Conservation (phyloP, 148 eudicot genomes). For the Linanthus parryae region DNA sequence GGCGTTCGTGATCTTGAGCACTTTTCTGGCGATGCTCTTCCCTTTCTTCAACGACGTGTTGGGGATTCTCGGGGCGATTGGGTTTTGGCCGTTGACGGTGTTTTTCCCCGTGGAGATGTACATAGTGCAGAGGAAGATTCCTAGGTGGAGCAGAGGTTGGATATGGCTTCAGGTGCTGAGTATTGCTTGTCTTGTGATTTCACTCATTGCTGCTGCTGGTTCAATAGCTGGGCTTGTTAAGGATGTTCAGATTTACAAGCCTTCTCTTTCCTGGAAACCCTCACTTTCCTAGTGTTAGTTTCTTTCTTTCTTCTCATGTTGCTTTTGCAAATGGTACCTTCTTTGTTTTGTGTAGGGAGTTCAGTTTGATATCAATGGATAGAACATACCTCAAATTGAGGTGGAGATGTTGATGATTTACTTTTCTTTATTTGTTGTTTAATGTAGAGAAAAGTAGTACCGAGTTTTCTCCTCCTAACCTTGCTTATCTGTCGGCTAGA, state of each 20-base stretch:
- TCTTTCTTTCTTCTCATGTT: no score
- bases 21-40: slow-evolving; percentile 36
- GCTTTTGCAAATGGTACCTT: no score
- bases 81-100: slow-evolving; percentile 56
- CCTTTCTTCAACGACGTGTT: slow-evolving; percentile 52
- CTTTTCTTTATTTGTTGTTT: no score
- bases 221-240: slow-evolving; percentile 36
- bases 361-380: no score
- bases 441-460: no score
- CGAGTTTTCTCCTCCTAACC: no score
- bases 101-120: slow-evolving; percentile 50
- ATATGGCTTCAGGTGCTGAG: slow-evolving; percentile 31
- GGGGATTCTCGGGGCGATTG: slow-evolving; percentile 45
- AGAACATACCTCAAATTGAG: no score
- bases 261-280: no score
- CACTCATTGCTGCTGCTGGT: slow-evolving; percentile 40
- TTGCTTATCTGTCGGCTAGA: no score
- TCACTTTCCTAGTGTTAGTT: no score
- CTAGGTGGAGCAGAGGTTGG: slow-evolving; percentile 42
- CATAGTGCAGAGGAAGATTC: slow-evolving; percentile 34
- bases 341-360: no score
- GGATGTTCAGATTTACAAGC: slow-evolving; percentile 40
- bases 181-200: slow-evolving; percentile 31
- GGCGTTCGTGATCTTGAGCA: slow-evolving; percentile 35
- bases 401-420: no score